Percentiles rank a stretch among this genome's conserved stretches.
Evolutionary conservation across 495 filamentous ascomycete species (phyloP).

Genomic region (Cairneyella variabilis): DNA sequence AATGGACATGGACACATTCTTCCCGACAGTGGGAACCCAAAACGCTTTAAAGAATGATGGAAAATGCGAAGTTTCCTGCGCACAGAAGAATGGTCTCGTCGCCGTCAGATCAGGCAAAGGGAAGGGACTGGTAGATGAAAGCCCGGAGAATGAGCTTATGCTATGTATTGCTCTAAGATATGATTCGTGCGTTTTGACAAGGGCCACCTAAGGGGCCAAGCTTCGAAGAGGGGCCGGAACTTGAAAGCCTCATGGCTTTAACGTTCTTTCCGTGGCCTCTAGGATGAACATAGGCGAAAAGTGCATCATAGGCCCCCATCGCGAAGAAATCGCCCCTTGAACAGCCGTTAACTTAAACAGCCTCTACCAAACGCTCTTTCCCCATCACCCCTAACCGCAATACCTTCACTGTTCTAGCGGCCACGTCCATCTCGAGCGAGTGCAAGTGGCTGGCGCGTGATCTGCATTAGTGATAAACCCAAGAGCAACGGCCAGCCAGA

Average conservation of each 20-base stretch:
- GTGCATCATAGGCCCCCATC: not conserved
- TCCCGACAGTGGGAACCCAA: not conserved
- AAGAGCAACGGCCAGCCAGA: not conserved
- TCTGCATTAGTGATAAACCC: constrained; percentile 23
- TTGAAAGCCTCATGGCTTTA: constrained; percentile 20
- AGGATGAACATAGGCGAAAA: not conserved
- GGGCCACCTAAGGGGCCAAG: constrained; percentile 13
- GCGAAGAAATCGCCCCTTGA: not conserved
- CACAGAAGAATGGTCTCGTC: constrained; percentile 18
- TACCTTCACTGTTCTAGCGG: constrained; percentile 5
- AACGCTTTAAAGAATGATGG: constrained; percentile 10
- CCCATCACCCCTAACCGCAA: not conserved
- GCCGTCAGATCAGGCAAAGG: constrained; percentile 11
- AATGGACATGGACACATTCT: constrained; percentile 24
- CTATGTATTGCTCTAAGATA: constrained; percentile 18
- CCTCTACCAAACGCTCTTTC: not conserved
- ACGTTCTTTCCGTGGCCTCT: constrained; percentile 16
- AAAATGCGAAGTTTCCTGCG: constrained; percentile 6
- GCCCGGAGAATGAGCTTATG: constrained; percentile 20
- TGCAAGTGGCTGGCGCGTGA: constrained; percentile 26
- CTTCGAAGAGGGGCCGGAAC: constrained; percentile 6
- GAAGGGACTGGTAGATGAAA: constrained; percentile 22
- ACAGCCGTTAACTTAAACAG: not conserved
- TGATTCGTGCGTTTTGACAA: constrained; percentile 20
- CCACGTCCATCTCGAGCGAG: constrained; percentile 15